Percentiles rank a stretch among this genome's conserved stretches.
These are phyloP conservation scores for Agaricus sinodeliciosus DNA, from an alignment of 768 basidiomycete species.

Conservation along the genomic window DNA sequence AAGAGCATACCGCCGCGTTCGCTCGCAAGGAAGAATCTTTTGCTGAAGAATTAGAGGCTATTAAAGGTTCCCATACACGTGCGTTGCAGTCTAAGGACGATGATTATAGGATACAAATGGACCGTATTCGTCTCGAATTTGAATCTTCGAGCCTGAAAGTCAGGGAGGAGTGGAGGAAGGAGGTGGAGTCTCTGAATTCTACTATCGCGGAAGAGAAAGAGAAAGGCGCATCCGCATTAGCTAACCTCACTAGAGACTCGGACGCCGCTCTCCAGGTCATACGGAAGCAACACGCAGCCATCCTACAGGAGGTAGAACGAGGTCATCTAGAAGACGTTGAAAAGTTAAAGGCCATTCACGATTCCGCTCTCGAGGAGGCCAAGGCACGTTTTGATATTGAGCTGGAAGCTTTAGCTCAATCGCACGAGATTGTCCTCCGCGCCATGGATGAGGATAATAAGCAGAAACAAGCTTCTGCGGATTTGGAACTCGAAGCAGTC, in stretches of 20 bases:
- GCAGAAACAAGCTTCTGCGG: constrained; percentile 33
- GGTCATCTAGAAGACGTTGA: constrained; percentile 52
- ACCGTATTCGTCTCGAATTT: constrained; percentile 57
- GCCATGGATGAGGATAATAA: constrained; percentile 44
- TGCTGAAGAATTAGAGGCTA: constrained; percentile 55
- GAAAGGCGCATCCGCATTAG: constrained; percentile 26
- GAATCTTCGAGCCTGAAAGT: constrained; percentile 43
- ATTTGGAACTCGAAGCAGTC: constrained; percentile 31
- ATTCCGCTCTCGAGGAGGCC: constrained; percentile 28
- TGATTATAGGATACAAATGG: constrained; percentile 52
- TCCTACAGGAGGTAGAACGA: constrained; percentile 49
- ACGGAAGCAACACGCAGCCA: constrained; percentile 48
- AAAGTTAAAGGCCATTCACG: constrained; percentile 42
- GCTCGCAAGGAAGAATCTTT: constrained; percentile 60
- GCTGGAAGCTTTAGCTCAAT: constrained; percentile 23
- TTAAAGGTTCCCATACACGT: constrained; percentile 58
- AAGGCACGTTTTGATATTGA: constrained; percentile 21
- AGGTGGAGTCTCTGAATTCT: constrained; percentile 41
- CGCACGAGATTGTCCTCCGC: constrained; percentile 34
- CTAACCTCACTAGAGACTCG: constrained; percentile 11
- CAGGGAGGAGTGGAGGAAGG: constrained; percentile 46
- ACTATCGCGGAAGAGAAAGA: constrained; percentile 39
- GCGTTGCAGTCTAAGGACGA: constrained; percentile 49
- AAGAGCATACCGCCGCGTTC: constrained; percentile 65
- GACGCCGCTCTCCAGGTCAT: constrained; percentile 18